Percentiles rank a stretch among this genome's conserved stretches.
phyloP scores from a whole-genome alignment of 257 asterid species.

The Linderniella brevidens region DNA sequence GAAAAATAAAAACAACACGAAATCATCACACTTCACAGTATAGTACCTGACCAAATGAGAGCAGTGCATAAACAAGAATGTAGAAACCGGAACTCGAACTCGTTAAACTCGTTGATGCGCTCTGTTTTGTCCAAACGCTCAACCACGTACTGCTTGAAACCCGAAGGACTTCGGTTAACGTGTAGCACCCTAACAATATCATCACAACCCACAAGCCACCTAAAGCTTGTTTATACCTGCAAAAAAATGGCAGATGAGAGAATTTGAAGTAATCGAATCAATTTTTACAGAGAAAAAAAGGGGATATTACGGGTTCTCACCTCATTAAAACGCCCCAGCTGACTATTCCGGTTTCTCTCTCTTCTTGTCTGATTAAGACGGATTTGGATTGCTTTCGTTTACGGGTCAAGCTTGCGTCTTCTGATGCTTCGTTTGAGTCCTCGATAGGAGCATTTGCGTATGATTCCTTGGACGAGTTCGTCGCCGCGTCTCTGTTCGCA shows the following conservation, averaged over 20 bases:
- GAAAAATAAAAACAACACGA: not conserved
- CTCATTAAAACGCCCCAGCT: constrained; percentile 75
- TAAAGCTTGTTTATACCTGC: constrained; percentile 55
- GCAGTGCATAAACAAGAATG: constrained; percentile 56
- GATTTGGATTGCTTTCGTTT: constrained; percentile 48
- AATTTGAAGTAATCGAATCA: constrained; percentile 3
- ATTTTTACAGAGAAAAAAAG: not conserved
- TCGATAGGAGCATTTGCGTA: constrained; percentile 16
- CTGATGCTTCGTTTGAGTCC: constrained; percentile 19
- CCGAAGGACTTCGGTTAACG: constrained; percentile 54
- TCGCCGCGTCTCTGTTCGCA: constrained; percentile 27
- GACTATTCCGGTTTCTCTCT: constrained; percentile 70
- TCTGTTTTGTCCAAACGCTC: constrained; percentile 79
- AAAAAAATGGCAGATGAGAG: constrained; percentile 10
- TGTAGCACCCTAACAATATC: constrained; percentile 47
- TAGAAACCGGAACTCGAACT: constrained; percentile 47
- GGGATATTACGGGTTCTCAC: constrained; percentile 14
- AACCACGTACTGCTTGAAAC: constrained; percentile 87
- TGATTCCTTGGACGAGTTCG: constrained; percentile 14
- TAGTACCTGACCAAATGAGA: constrained; percentile 59
- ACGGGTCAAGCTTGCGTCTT: constrained; percentile 20
- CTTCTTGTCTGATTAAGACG: constrained; percentile 76
- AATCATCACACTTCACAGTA: not conserved
- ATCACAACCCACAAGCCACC: constrained; percentile 83
- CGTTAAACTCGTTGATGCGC: constrained; percentile 26